Base-by-base conservation (phyloP, 106 monocot genomes). In the Dendrobium catenatum region DNA sequence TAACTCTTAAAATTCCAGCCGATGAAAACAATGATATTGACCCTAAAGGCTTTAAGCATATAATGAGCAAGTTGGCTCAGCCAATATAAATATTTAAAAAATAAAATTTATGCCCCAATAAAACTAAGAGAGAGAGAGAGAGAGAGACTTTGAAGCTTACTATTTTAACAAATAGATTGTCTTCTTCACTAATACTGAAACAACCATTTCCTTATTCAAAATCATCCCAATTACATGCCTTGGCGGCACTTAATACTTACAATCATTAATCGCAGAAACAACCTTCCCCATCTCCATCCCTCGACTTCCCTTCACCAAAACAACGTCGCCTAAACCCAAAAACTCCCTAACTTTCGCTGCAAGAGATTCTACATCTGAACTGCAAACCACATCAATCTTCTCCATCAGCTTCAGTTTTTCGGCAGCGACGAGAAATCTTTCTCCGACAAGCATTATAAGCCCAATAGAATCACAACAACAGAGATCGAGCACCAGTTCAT, bases 241-340 rank as follows among this genome's bases (percentile, higher is more conserved):
- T 68, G n/a, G 47, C 59, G 4, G 42, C 26, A 61, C 58, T n/a
- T 13, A 4, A 73, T 61, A 72, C 37, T 37, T 37, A 37, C 37
- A 2, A 54, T 1, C 43, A 75, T 79, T 82, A 51, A 86, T 83
- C 9, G 68, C 80, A 20, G 68, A 79, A 6, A 86, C 83, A 68
- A 83, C 83, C 24, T 72, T 86, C 22, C 82, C 86, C 86, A 86
- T 86, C 76, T 77, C 55, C 86, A 86, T 83, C 27, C 40, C 77
- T 5, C 86, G 40, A 40, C 83, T 83, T 18, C 86, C 86, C 44
- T 86, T 86, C 2, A 86, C 83, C 26, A 86, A 33, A 67, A 86
- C 80, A 76, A 80, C 82, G 83, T 86, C 86, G 9, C 66, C 83
- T 5, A 19, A 7, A 44, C 19, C 51, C 83, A 86, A 24, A 17